Conservation (phyloP, 176 grass and related monocot genomes). For the Triticum aestivum region IWGSC_CS_RefSeq_v2.1 NC_057803.1:574359814-574360313, state of each 20-base stretch:
- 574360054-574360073: conserved; percentile 97
- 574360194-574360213: background rate
- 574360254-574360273: background rate
- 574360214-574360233: background rate
- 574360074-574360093: conserved; percentile 97
- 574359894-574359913: conserved; percentile 99
- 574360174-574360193: conserved; percentile 1
- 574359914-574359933: conserved; percentile 98
- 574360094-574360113: background rate
- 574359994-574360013: conserved; percentile 96
- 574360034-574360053: conserved; percentile 99
- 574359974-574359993: conserved; percentile 93
- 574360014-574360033: conserved; percentile 96
- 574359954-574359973: conserved; percentile 96
- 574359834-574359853: conserved; percentile 94
- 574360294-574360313: background rate
- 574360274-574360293: background rate
- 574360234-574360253: background rate
- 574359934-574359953: conserved; percentile 98
- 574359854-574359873: conserved; percentile 97
- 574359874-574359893: conserved; percentile 99
- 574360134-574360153: background rate
- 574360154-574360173: background rate
- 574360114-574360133: background rate
- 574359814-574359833: conserved; percentile 96